These are phyloP conservation scores for Ophiostoma himal-ulmi DNA, from an alignment of 2,329 filamentous ascomycete species.

Conservation along the genomic window DNA sequence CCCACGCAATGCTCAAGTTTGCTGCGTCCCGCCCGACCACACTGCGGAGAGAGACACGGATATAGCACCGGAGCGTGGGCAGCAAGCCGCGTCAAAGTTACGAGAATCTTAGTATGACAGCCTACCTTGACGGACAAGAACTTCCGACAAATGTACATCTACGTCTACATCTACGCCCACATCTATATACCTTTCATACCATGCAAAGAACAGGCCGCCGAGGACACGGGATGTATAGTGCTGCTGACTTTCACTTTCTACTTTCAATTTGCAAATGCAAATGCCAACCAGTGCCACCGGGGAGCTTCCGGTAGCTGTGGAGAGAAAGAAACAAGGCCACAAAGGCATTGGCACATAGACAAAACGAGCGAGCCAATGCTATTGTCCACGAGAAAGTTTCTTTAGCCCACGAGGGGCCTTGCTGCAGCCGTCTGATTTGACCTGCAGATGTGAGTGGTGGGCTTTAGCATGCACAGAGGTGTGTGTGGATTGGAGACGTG, in stretches of 20 bases:
- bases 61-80: not conserved
- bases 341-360: not conserved
- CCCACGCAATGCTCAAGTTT: not conserved
- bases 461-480: not conserved
- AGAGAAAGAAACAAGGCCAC: not conserved
- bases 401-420: slow-evolving; percentile 18
- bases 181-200: too few species aligned
- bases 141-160: too few species aligned
- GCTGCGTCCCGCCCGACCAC: not conserved
- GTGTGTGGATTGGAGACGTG: not conserved
- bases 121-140: not conserved
- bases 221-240: too few species aligned
- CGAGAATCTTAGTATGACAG: too few species aligned
- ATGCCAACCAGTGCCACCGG: not conserved
- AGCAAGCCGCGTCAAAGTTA: not conserved
- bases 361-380: not conserved
- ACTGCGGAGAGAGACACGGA: not conserved
- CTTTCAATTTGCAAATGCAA: too few species aligned
- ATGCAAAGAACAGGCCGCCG: too few species aligned
- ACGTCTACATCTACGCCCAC: too few species aligned
- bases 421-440: slow-evolving; percentile 8
- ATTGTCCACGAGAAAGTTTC: slow-evolving; percentile 17
- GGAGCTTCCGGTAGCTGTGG: not conserved
- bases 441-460: slow-evolving; percentile 7
- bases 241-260: too few species aligned